phyloP scores from a whole-genome alignment of 805 yeast genomes.

The Candida orba region DNA sequence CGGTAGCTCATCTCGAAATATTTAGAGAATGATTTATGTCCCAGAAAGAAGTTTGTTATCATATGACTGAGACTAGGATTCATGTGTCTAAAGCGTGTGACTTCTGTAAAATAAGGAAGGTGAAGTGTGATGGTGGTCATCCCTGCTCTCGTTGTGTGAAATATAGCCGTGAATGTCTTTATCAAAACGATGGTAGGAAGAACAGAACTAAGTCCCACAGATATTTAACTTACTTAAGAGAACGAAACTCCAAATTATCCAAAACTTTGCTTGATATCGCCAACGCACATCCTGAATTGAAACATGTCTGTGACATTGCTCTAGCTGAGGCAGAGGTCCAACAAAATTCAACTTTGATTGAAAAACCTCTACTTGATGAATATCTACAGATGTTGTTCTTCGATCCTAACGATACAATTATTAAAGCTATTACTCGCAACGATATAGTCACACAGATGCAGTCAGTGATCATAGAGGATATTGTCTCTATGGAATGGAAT shows the following conservation, averaged over 20 bases:
- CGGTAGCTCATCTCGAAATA: too few relatives aligned
- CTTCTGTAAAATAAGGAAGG: neutral
- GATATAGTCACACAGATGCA: too few relatives aligned
- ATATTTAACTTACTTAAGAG: neutral
- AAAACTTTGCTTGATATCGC: too few relatives aligned
- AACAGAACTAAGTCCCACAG: neutral
- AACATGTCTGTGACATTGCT: too few relatives aligned
- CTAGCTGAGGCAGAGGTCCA: neutral
- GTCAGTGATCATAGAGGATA: neutral
- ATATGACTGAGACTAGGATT: too few relatives aligned
- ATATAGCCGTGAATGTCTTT: neutral
- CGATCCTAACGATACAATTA: too few relatives aligned
- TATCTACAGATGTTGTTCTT: neutral
- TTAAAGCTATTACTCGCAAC: too few relatives aligned
- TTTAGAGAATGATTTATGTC: too few relatives aligned
- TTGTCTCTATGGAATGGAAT: neutral
- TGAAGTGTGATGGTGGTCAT: neutral
- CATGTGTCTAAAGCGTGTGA: neutral
- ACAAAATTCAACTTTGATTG: neutral
- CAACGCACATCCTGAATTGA: neutral
- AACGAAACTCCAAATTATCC: neutral
- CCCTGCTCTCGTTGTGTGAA: neutral
- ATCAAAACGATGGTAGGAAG: neutral
- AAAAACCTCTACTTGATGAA: neutral
- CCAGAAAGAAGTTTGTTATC: too few relatives aligned